Conservation (phyloP, 73 alveolate genomes). For the Diophrys sp. region DNA sequence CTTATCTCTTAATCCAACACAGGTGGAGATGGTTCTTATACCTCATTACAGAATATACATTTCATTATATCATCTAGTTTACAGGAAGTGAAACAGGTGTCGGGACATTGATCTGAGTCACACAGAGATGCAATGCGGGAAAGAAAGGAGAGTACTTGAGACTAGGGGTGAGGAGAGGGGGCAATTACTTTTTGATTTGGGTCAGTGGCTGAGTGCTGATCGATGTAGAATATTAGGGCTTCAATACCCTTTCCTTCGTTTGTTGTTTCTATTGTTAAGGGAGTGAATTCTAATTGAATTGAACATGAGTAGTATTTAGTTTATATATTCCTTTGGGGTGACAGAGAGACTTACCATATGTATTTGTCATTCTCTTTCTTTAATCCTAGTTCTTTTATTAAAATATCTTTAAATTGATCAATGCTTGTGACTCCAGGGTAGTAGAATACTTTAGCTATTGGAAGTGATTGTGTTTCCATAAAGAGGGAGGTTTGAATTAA, state of each 20-base stretch:
- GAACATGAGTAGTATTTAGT: not conserved
- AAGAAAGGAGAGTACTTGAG: too few species aligned
- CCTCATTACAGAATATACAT: not conserved
- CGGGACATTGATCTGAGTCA: not conserved
- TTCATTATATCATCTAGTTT: not conserved
- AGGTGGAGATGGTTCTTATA: not conserved
- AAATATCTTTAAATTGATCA: not conserved
- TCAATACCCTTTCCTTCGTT: not conserved
- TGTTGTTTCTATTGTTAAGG: not conserved
- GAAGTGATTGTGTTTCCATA: too few species aligned
- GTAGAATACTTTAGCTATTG: not conserved
- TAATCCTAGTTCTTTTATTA: not conserved
- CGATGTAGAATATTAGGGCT: not conserved
- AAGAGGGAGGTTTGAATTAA: too few species aligned
- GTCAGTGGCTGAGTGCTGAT: not conserved
- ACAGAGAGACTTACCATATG: not conserved
- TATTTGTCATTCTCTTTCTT: not conserved
- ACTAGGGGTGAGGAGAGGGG: too few species aligned
- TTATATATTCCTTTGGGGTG: not conserved
- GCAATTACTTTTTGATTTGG: too few species aligned
- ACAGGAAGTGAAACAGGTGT: not conserved
- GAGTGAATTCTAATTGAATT: not conserved
- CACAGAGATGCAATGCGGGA: too few species aligned
- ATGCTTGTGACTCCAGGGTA: not conserved
- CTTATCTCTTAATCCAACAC: too few species aligned